Conservation (phyloP, 805 yeast genomes). For the Candida tibetensis region DNA sequence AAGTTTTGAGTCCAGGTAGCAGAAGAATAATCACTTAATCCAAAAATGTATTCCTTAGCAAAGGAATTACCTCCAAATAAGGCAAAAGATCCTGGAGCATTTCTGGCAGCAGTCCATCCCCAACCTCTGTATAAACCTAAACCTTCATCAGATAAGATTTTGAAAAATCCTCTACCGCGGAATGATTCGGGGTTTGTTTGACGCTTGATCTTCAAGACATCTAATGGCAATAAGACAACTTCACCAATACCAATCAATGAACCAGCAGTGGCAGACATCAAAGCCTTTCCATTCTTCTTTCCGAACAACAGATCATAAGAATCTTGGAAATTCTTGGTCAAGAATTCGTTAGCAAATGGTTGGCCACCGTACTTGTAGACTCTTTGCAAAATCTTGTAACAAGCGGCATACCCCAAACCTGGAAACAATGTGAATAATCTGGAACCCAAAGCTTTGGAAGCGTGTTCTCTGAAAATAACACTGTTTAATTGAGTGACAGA, state of each 20-base stretch:
- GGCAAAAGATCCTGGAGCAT: constrained; percentile 98
- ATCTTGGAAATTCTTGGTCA: constrained; percentile 68
- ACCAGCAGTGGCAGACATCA: constrained; percentile 96
- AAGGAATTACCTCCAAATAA: constrained; percentile 98
- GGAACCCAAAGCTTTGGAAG: constrained; percentile 63
- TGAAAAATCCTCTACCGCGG: constrained; percentile 94
- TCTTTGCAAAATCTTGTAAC: constrained; percentile 93
- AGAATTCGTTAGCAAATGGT: constrained; percentile 94
- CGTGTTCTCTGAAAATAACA: constrained; percentile 84
- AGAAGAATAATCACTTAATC: constrained; percentile 76
- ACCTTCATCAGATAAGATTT: constrained; percentile 87
- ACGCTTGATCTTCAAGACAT: constrained; percentile 95
- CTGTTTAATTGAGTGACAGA: constrained; percentile 66
- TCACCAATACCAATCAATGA: constrained; percentile 97
- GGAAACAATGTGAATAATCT: constrained; percentile 88
- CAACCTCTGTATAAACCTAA: constrained; percentile 93
- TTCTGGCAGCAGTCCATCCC: constrained; percentile 99
- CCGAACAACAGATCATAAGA: constrained; percentile 79
- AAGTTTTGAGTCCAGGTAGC: constrained; percentile 97
- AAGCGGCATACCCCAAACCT: constrained; percentile 97
- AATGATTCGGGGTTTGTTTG: constrained; percentile 99
- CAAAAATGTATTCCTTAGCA: constrained; percentile 93
- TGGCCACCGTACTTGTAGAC: constrained; percentile 99
- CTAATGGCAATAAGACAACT: constrained; percentile 90
- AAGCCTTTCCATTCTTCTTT: constrained; percentile 93